These are phyloP conservation scores for Saccharomycopsis fermentans DNA, from an alignment of 805 yeast genomes.

Conservation along the genomic window DNA sequence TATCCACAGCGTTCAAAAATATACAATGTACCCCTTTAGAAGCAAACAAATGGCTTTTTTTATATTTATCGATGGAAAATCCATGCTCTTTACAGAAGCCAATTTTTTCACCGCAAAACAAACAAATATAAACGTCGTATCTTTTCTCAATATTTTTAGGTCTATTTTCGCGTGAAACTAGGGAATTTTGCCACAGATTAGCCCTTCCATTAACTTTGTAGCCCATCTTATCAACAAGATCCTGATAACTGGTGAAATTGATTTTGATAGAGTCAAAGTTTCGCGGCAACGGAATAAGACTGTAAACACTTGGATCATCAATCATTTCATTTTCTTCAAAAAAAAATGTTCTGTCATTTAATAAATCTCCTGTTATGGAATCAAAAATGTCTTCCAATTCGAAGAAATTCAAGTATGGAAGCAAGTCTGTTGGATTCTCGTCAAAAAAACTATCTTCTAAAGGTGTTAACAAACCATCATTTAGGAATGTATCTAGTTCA, in stretches of 20 bases:
- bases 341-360: background rate
- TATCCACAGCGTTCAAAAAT: slow-evolving; percentile 17
- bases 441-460: slow-evolving; percentile 5
- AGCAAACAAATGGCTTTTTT: background rate
- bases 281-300: slow-evolving; percentile 42
- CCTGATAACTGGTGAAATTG: slow-evolving; percentile 26
- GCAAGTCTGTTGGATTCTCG: slow-evolving; percentile 2
- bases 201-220: background rate
- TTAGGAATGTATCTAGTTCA: slow-evolving; percentile 1
- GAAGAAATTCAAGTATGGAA: slow-evolving; percentile 10
- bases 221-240: slow-evolving; percentile 2
- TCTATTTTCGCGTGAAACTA: background rate
- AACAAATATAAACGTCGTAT: slow-evolving; percentile 36
- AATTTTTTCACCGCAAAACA: slow-evolving; percentile 36
- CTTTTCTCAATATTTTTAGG: slow-evolving; percentile 18
- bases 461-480: slow-evolving; percentile 9
- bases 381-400: slow-evolving; percentile 1
- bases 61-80: background rate
- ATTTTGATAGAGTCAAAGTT: slow-evolving; percentile 26
- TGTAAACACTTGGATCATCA: slow-evolving; percentile 46
- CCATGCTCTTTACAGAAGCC: slow-evolving; percentile 10
- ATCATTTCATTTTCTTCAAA: slow-evolving; percentile 1
- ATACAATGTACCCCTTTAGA: slow-evolving; percentile 4
- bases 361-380: background rate
- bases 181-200: background rate